Conservation (phyloP, 805 yeast species). For the Candida alai region DNA sequence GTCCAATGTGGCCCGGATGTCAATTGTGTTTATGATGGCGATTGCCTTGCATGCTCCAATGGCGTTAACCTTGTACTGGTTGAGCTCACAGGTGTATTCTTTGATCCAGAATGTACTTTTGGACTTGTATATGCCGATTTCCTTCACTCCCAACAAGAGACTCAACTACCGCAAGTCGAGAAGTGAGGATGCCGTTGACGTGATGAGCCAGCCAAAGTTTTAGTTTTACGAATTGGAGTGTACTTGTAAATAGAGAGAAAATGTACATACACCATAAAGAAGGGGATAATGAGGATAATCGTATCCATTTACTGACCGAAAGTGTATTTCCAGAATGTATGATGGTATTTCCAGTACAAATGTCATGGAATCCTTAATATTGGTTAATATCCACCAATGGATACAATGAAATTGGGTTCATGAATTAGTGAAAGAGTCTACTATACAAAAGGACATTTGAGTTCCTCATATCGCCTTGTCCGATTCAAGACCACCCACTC, state of each 20-base stretch:
- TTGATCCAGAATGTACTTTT: conserved; percentile 68
- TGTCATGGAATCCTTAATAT: too few species aligned
- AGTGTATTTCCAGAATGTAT: too few species aligned
- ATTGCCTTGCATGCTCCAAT: conserved; percentile 83
- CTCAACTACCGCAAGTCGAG: conserved; percentile 16
- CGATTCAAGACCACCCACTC: too few species aligned
- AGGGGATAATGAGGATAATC: too few species aligned
- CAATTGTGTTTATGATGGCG: conserved; percentile 78
- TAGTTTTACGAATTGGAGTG: neutral
- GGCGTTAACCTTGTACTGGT: conserved; percentile 84
- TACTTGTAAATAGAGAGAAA: conserved; percentile 3
- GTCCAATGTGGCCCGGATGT: conserved; percentile 66
- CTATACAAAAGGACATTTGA: too few species aligned
- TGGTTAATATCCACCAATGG: too few species aligned
- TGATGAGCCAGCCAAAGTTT: conserved; percentile 1
- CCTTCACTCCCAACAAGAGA: conserved; percentile 43
- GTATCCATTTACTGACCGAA: too few species aligned
- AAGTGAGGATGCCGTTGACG: conserved; percentile 8
- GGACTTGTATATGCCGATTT: conserved; percentile 62
- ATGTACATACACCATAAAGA: too few species aligned
- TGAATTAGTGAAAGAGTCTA: too few species aligned
- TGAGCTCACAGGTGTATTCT: conserved; percentile 77
- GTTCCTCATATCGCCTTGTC: too few species aligned
- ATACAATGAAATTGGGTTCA: too few species aligned
- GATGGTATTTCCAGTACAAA: too few species aligned